Evolutionary conservation across 2,329 filamentous ascomycete species (phyloP).

Genomic region (Hymenoscyphus fraxineus): DNA sequence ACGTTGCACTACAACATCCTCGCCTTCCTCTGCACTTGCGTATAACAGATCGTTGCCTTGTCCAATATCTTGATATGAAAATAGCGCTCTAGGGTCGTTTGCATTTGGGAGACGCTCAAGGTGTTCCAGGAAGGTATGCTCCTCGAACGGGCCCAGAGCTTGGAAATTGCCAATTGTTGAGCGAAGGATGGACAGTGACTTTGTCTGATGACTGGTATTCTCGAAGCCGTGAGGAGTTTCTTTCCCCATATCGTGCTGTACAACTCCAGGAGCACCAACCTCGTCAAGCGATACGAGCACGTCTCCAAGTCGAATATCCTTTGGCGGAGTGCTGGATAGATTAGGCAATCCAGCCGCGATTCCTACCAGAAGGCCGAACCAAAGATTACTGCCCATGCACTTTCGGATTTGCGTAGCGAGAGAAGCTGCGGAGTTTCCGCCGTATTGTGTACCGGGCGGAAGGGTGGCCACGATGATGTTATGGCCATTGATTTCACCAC

Average conservation of each 20-base stretch:
- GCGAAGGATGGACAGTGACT: background rate
- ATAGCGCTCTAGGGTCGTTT: background rate
- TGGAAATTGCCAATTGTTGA: background rate
- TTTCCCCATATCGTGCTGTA: constrained; percentile 3
- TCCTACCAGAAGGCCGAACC: constrained; percentile 7
- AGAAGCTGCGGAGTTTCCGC: constrained; percentile 35
- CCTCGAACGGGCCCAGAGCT: background rate
- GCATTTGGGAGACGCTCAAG: background rate
- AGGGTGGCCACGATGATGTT: constrained; percentile 38
- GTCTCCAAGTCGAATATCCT: constrained; percentile 3
- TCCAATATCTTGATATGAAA: background rate
- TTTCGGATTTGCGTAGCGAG: constrained; percentile 37
- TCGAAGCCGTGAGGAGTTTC: background rate
- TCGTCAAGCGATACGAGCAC: background rate
- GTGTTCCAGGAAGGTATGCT: background rate
- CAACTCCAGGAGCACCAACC: background rate
- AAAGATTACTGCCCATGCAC: constrained; percentile 34
- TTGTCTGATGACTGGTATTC: background rate
- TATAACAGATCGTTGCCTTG: constrained; percentile 3
- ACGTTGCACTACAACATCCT: background rate
- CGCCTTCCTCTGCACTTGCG: background rate
- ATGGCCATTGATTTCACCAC: constrained; percentile 37
- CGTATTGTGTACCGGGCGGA: constrained; percentile 36
- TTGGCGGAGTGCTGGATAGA: background rate
- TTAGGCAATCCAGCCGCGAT: background rate